Evolutionary conservation across 139 green algal species (phyloP), one percentile per base, ranked within the genome.

Genomic region (Closterium sp.): DNA sequence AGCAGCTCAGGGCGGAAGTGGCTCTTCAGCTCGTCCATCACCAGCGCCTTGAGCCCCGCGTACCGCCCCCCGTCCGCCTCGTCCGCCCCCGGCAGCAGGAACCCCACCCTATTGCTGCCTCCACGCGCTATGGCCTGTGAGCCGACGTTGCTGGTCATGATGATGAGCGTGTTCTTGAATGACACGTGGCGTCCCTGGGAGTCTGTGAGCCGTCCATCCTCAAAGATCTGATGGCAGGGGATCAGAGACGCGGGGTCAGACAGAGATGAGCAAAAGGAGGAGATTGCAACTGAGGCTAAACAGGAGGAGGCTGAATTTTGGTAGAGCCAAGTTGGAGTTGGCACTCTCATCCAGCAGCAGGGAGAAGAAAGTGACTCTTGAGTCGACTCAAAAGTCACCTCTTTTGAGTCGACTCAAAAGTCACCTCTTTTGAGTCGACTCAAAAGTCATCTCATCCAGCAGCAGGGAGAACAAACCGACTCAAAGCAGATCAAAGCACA

Each of bases 221-320:
- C 98, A 93, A 99, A 94, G 90, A 99, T 95, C 95, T 99, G 97
- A 88, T 7, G 99, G 97, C 93, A 99, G 96, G 50, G 99, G 95
- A 95, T 98, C 98, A 96, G 99, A 99, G 45, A 99, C 97, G 92
- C 98, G 1, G 98, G 98, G 96, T 99, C 98, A 42, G 98, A 98
- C 95, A 50, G 38, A 29, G 85, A n/a, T n/a, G n/a, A n/a, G n/a
- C n/a, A n/a, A n/a, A n/a, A n/a, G n/a, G n/a, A n/a, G n/a, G n/a
- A n/a, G n/a, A n/a, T n/a, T n/a, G n/a, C n/a, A n/a, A n/a, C n/a
- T n/a, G n/a, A n/a, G n/a, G n/a, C n/a, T n/a, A n/a, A n/a, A n/a
- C 88, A 98, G 90, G 13, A 95, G 50, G 89, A 98, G n/a, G n/a
- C n/a, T n/a, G n/a, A n/a, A n/a, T n/a, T n/a, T n/a, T n/a, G n/a